phyloP scores from a whole-genome alignment of 2,329 filamentous ascomycete genomes.

The Colletotrichum orchidophilum region DNA sequence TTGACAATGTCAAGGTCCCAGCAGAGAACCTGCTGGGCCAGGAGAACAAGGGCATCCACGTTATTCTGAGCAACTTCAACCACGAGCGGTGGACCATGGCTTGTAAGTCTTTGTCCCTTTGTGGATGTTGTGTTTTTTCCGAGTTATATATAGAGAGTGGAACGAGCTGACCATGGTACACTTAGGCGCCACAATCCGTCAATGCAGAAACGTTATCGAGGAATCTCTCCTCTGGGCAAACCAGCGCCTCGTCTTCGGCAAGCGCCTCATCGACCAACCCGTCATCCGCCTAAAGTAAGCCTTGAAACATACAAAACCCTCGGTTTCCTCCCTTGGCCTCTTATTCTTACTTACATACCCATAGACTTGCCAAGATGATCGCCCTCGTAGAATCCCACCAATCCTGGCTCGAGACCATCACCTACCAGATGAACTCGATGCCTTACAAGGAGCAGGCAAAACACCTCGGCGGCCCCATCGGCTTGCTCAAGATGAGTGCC shows the following conservation, averaged over 20 bases:
- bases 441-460: conserved; percentile 79
- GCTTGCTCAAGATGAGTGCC: conserved; percentile 80
- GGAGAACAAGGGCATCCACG: conserved; percentile 86
- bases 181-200: conserved; percentile 67
- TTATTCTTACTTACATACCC: conserved; percentile 15
- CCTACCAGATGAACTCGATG: conserved; percentile 91
- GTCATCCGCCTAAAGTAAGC: conserved; percentile 80
- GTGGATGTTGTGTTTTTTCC: too few species aligned
- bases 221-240: conserved; percentile 90
- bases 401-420: conserved; percentile 85
- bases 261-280: conserved; percentile 83
- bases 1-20: conserved; percentile 88
- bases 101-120: conserved; percentile 54
- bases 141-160: background rate
- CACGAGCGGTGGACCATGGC: conserved; percentile 85
- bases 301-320: background rate
- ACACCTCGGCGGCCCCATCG: conserved; percentile 82
- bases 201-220: conserved; percentile 76
- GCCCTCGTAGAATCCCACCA: conserved; percentile 83
- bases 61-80: conserved; percentile 90
- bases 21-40: conserved; percentile 80
- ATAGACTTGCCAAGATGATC: conserved; percentile 85
- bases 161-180: conserved; percentile 28
- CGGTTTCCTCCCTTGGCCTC: conserved; percentile 2
- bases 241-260: conserved; percentile 85